Base-by-base conservation (phyloP, 2,329 filamentous ascomycete genomes). In the Pyrenochaeta sp. region DNA sequence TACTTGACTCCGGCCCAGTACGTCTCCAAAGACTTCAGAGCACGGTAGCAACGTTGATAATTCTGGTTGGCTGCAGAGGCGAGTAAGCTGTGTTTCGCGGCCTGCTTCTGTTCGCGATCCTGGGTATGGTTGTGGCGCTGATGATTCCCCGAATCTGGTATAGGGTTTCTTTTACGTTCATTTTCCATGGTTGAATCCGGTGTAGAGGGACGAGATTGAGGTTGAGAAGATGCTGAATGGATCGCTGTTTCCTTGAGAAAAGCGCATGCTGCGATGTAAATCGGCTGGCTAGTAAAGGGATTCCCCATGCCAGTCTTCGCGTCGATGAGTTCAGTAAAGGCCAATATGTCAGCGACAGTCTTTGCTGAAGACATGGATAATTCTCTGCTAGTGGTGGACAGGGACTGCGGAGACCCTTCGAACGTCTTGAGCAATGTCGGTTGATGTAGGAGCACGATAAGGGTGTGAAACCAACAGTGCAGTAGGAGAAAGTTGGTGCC, bases 1-100 rank as follows among this genome's bases (percentile, higher is more conserved):
- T 96, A 96, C 56, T 91, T 90, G 27, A 92, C 90, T 7, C 92
- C 92, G 36, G 90, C 90, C 92, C 92, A 96, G 72, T 95, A 95
- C 0, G 85, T 84, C 65, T 95, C 88, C n/a, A 96, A 81, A 45
- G 91, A 88, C 66, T 93, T 88, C 10, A 96, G 78, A 0, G 91
- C 91, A 71, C 92, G 91, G 74, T 95, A 94, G 73, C 92, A 96
- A 8, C 89, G 84, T 72, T 94, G 91, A 66, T 96, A 96, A 67
- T 96, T 94, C 69, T 94, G 90, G 64, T 89, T 93, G 0, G 92
- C 92, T 1, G 91, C 91, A 0, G 91, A 91, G 0, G 91, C 91
- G 0, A 96, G 83, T 1, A 96, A 78, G 0, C 90, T 89, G 69
- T 96, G 91, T 65, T 91, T 91, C 0, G 82, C 80, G 1, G 86